Evolutionary conservation across 768 basidiomycete genomes (phyloP), one percentile per base, ranked within the genome.

Genomic region (Albatrellus ellisii): DNA sequence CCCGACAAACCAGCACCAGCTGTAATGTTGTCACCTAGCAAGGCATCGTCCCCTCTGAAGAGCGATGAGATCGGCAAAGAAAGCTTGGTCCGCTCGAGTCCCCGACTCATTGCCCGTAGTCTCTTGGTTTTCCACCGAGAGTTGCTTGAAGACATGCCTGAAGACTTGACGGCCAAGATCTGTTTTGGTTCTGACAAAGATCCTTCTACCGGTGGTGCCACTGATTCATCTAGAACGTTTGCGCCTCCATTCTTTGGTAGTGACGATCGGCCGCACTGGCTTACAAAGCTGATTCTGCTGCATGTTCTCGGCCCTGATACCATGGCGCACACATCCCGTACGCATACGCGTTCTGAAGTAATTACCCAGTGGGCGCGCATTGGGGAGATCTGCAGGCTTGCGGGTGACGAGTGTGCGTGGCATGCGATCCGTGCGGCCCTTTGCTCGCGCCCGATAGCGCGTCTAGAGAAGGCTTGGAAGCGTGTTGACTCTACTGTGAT

Each of bases 351-450:
- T 20, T 79, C 79, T 3, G 81, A 81, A 45, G 68, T 83, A 7
- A 75, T 90, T 32, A 69, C 74, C 0, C 67, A 72, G 0, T 90
- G 87, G 87, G 71, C 72, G 8, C 67, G 69, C 31, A 66, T 88
- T 1, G 87, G 76, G 1, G 87, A 90, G 52, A 56, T 79, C 21
- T 81, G 81, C 46, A 68, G 86, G 7, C 53, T 63, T n/a, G 64
- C 66, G 2, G 87, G 87, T 0, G 86, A 90, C 49, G 81, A 83
- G 53, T 81, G 77, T 45, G 75, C 83, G 11, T 90, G 81, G 82
- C 69, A 64, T 31, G 85, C 85, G 2, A 79, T 89, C 39, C 59
- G 58, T n/a, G 65, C 69, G 10, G 87, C 79, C 6, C 56, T 89
- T 12, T 83, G 79, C 46, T 77, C 79, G 12, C 64, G 77, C 21